A percentile compares a stretch with the other conserved stretches of the same genome.
Evolutionary conservation across 768 basidiomycete species (phyloP).

Genomic region (Strobilomyces echinocephalus): DNA sequence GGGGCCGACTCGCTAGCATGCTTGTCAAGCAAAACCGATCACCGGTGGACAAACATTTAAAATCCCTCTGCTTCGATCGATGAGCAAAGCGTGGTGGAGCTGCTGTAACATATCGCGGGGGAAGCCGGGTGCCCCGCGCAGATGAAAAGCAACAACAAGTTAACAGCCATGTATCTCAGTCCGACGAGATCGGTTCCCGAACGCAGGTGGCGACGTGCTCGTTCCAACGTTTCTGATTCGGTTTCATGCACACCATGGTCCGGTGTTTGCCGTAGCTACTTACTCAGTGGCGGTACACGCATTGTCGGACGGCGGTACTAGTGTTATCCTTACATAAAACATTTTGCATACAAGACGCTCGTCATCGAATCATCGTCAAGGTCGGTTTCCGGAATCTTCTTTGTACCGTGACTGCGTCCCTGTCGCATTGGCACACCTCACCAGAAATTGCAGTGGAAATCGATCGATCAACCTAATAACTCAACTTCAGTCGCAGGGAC

Average conservation of each 20-base stretch:
- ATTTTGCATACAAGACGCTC: background rate
- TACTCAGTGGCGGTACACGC: background rate
- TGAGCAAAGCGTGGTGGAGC: background rate
- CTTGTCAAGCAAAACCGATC: background rate
- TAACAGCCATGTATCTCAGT: background rate
- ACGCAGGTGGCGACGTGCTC: background rate
- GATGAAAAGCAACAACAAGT: background rate
- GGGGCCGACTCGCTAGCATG: background rate
- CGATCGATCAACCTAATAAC: background rate
- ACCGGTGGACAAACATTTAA: background rate
- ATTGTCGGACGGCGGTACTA: no score
- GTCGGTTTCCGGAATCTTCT: background rate
- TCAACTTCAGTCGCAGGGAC: background rate
- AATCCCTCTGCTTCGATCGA: background rate
- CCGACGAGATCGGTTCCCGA: conserved; percentile 1
- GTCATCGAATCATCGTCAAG: background rate
- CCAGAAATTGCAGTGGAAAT: background rate
- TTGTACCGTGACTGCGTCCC: no score
- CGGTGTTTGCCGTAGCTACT: background rate
- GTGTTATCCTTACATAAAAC: background rate
- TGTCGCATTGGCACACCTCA: background rate
- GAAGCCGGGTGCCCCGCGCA: background rate
- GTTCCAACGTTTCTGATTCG: no score
- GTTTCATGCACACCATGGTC: background rate
- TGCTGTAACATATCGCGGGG: background rate